Evolutionary conservation across 192 early-diverging fungal species (phyloP), one percentile per base, ranked within the genome.

Genomic region (Coemansia sp.): DNA sequence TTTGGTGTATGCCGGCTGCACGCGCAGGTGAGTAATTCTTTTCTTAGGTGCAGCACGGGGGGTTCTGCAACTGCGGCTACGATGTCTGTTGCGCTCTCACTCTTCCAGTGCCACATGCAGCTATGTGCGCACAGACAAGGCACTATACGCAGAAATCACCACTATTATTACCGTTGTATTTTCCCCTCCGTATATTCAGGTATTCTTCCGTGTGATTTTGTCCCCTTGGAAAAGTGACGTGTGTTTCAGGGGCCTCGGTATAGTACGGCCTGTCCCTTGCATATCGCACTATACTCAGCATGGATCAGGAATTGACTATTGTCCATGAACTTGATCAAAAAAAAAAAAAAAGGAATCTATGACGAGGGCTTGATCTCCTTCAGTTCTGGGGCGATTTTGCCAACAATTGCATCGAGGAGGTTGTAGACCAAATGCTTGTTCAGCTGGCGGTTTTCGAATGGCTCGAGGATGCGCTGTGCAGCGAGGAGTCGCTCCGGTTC

Each of bases 351-450:
- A 17, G 57, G 27, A 62, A 32, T 45, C 32, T 40, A 45, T 29
- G 25, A 43, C 43, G 11, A 17, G 29, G 41, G 20, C 45, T 46
- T 71, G 56, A 36, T 19, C 45, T 70, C 74, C 25, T 59, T 59
- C 2, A 82, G 74, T 41, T 82, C 79, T 17, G 79, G 79, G 11
- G 70, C 79, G 24, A 82, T 82, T 39, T 82, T 82, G 42, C 73
- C 75, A 41, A 77, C 70, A 74, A 82, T 57, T 0, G 75, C 60
- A 36, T 82, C 79, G 19, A 82, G 59, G 6, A 77, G 38, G 70
- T 64, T 82, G 70, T 82, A 82, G 24, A 77, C 58, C 60, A 82
- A 31, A 42, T 82, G 79, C 71, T 82, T 82, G 64, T 82, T 82
- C 35, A 82, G 70, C 64, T 82, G 79, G 5, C 69, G 67, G 40